Evolutionary conservation across 495 filamentous ascomycete species (phyloP), one percentile per base, ranked within the genome.

Genomic region (Endocarpon pusillum): DNA sequence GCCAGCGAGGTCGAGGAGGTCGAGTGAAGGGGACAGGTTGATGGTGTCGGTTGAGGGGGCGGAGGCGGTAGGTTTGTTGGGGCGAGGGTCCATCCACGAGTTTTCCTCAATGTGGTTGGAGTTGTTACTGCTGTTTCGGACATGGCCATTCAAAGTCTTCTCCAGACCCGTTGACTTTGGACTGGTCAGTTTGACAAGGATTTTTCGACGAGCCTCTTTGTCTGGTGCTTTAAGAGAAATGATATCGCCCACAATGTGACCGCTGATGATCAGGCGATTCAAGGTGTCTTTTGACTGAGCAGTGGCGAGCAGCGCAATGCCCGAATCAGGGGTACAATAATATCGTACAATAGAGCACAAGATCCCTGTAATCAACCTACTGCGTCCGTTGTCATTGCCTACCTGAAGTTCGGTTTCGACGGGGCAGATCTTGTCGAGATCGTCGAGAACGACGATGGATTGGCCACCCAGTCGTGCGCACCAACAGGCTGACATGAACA

Each of bases 371-470:
- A 93, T 73, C 41, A 94, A 91, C 3, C 82, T 69, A 43, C 84
- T 94, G 19, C 91, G 75, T 14, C 75, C 79, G 42, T 94, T 94
- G 43, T 97, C 85, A 26, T 75, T 78, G 35, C 82, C 85, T 5
- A 91, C 82, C 54, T 92, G 79, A 19, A 94, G 60, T 49, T 96
- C 89, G 0, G 83, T 93, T 54, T 96, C 89, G 1, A 72, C 74
- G 0, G 87, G 85, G 48, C 89, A 94, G 7, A 97, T 59, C 40
- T 78, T 78, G 49, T 97, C 91, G 7, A 97, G 61, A 41, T 97
- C 89, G 46, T 97, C 89, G 2, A 97, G 60, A 25, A 97, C 70
- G 10, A 97, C 74, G 3, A 94, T 44, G 0, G 86, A 66, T 38
- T 70, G 74, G 4, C 89, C 86, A 25, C 81, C 85, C 8, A 84